Evolutionary conservation across 75 land plant species (phyloP), one percentile per base, ranked within the genome.

Genomic region (Picea glauca): DNA sequence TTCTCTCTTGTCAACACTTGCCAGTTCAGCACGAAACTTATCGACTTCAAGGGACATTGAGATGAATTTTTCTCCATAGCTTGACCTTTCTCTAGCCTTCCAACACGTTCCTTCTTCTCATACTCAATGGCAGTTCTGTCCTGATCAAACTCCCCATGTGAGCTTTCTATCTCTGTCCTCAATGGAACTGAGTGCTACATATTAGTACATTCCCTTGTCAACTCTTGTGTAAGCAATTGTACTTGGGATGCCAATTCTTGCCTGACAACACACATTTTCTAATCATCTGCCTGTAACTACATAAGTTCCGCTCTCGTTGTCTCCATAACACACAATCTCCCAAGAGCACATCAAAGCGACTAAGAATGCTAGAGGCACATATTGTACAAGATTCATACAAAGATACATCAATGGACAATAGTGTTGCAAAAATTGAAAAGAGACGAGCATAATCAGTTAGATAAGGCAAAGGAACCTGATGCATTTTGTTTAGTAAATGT

Each of bases 41-140:
- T 92, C 98, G n/a, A 94, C 67, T 80, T 94, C 95, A 26, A 91
- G 86, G 59, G 98, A 91, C 93, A 91, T 86, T 31, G 87, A 84
- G 58, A 91, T 80, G 58, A 94, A 74, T 94, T 94, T 35, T 90
- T 87, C 78, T 92, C 94, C 94, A 93, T 88, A 54, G 89, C 82
- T 75, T 80, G 85, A 73, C 84, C 90, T 76, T 93, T 92, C 67
- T 90, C 94, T 59, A 86, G 46, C 57, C 80, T 86, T 61, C 88
- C 89, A 67, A 77, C 76, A 57, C 87, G 91, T 38, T 87, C 89
- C 76, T 90, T 93, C 78, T 90, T 93, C 81, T 94, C 95, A 68
- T 62, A 85, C 58, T 94, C 95, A 80, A 89, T 73, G 35, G 86
- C 92, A 67, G 84, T 81, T 80, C 96, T 92, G 58, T 3, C 85